Base-by-base conservation (phyloP, 371 early-diverging fungal species). In the Mortierella sp. region DNA sequence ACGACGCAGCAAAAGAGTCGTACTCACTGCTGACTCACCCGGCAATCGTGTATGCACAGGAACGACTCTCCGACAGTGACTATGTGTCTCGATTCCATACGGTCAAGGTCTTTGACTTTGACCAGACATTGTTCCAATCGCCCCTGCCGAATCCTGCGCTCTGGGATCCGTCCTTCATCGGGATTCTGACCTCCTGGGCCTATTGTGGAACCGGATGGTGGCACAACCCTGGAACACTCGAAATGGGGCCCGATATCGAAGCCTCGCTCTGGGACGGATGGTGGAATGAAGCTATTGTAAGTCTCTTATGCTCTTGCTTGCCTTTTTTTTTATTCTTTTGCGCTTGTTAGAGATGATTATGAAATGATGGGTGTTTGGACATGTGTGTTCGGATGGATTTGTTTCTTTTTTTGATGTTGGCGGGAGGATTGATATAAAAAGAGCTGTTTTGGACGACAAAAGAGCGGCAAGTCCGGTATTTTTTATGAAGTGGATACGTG, bases 111-210 rank as follows among this genome's bases (percentile, higher is more conserved):
- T 92, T 93, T 76, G 94, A 94, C 77, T 94, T 94, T 89, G 94
- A 94, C 85, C 92, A 93, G 70, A 94, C 94, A 16, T 86, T 94
- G 31, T 94, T 93, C 83, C 90, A 90, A 26, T 93, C 94, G 22
- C 94, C 94, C 4, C 73, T 88, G 31, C 94, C 94, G 8, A 94
- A 92, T 74, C 88, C 89, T 6, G 85, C 86, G 16, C 86, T 94
- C 26, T 94, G 94, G 94, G 87, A 91, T 39, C 75, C 77, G 0
- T 81, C 86, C 16, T 86, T 92, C 11, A 73, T 80, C 24, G 94
- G 94, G 22, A 82, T 86, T 58, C 73, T 94, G 40, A 91, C 87
- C 22, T 84, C 86, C 50, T 85, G 89, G 55, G 91, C 92, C 66
- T 77, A 74, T 40, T 82, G 82, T 41, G 69, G 71, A 16, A 86